These are phyloP conservation scores for Flaveria linearis DNA, from an alignment of 129 eudicot species.

Conservation along the genomic window DNA sequence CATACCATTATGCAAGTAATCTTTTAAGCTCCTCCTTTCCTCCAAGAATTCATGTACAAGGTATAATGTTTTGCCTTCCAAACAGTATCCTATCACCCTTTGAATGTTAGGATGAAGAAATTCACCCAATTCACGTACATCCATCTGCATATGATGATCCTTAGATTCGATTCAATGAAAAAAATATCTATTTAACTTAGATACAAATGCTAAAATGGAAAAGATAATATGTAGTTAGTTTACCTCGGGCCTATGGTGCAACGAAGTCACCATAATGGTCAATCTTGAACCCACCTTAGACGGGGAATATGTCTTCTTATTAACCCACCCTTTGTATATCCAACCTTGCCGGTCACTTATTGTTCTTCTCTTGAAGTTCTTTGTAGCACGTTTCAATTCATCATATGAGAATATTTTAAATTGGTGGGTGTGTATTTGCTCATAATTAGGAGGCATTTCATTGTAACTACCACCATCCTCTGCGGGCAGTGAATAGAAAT, in stretches of 20 bases:
- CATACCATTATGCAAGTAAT: conserved; percentile 14
- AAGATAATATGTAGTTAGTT: background rate
- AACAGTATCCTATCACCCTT: conserved; percentile 11
- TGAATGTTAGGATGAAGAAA: conserved; percentile 24
- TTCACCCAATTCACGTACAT: conserved; percentile 12
- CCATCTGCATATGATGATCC: background rate
- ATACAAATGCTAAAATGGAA: background rate
- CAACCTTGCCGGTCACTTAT: conserved; percentile 8
- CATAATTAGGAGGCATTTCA: background rate
- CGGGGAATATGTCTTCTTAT: conserved; percentile 22
- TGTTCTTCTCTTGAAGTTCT: conserved; percentile 7
- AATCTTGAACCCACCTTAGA: conserved; percentile 32
- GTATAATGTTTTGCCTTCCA: background rate
- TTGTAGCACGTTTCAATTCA: conserved; percentile 36
- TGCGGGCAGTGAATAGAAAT: background rate
- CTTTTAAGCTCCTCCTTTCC: conserved; percentile 11
- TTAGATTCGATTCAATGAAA: background rate
- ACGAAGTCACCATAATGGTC: conserved; percentile 31
- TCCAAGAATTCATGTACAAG: conserved; percentile 22
- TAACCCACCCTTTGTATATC: conserved; percentile 33
- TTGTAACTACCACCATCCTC: background rate
- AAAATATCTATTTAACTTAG: too few species aligned
- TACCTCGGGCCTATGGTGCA: background rate
- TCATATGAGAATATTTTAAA: conserved; percentile 29
- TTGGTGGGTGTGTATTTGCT: background rate